Conservation (phyloP, 345 rosid species). For the Carallia brachiata region DNA sequence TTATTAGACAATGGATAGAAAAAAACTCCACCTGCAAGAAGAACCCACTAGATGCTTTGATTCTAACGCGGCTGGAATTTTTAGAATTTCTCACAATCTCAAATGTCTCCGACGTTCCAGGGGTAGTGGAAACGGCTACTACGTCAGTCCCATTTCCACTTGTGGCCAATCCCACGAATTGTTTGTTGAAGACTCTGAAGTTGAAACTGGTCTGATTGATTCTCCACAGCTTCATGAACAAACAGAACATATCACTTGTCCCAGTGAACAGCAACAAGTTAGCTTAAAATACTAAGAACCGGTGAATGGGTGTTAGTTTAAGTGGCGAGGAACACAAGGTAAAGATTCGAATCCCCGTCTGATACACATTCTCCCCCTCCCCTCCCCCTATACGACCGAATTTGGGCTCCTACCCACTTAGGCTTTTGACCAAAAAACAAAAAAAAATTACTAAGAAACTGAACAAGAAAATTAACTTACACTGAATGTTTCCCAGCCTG, state of each 20-base stretch:
- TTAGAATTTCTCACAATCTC: conserved; percentile 40
- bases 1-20: not conserved
- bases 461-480: conserved; percentile 22
- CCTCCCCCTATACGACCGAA: no score
- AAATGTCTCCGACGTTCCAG: conserved; percentile 35
- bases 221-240: conserved; percentile 51
- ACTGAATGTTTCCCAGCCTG: conserved; percentile 62
- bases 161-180: conserved; percentile 42
- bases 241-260: not conserved
- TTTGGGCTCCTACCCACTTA: no score
- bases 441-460: not conserved
- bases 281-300: not conserved
- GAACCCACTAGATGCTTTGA: conserved; percentile 51
- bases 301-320: no score
- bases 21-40: conserved; percentile 41
- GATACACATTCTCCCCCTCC: no score
- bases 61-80: conserved; percentile 39
- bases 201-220: conserved; percentile 41
- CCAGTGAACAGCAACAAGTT: no score
- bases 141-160: conserved; percentile 26
- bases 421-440: no score
- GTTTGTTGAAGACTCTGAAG: conserved; percentile 46
- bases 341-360: no score
- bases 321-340: no score
- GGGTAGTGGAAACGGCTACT: conserved; percentile 33